These are phyloP conservation scores for Lepidium sativum DNA, from an alignment of 345 rosid species.

Conservation along the genomic window DNA sequence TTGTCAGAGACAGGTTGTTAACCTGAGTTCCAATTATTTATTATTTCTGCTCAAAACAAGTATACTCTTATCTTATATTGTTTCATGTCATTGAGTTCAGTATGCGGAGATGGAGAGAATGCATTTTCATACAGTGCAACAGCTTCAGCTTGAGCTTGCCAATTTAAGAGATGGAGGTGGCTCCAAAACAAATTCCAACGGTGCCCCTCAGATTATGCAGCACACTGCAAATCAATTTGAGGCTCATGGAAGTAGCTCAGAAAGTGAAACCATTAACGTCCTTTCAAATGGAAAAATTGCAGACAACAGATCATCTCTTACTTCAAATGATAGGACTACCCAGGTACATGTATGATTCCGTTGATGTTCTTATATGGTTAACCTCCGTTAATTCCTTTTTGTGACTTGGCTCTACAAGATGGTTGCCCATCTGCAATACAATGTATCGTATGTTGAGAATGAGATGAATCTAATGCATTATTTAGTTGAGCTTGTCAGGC, in stretches of 20 bases:
- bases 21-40: background rate
- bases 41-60: background rate
- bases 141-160: slow-evolving; percentile 77
- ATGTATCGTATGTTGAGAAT: background rate
- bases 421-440: background rate
- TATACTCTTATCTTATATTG: slow-evolving; percentile 8
- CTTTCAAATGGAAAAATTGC: slow-evolving; percentile 39
- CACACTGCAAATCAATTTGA: slow-evolving; percentile 42
- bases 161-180: slow-evolving; percentile 62
- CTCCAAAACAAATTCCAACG: slow-evolving; percentile 45
- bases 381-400: background rate
- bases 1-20: slow-evolving; percentile 88
- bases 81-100: slow-evolving; percentile 36
- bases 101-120: slow-evolving; percentile 82
- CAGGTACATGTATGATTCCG: slow-evolving; percentile 34
- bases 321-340: slow-evolving; percentile 38
- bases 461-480: background rate
- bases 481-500: background rate
- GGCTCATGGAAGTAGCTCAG: slow-evolving; percentile 35
- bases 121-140: slow-evolving; percentile 74
- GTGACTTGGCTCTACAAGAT: background rate
- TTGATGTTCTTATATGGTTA: background rate
- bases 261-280: slow-evolving; percentile 25
- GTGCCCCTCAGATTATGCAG: slow-evolving; percentile 43
- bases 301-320: slow-evolving; percentile 34